A percentile compares a stretch with the other conserved stretches of the same genome.
These are phyloP conservation scores for Ceratobasidium sp. DNA, from an alignment of 1,284 basidiomycete genomes.

Conservation along the genomic window DNA sequence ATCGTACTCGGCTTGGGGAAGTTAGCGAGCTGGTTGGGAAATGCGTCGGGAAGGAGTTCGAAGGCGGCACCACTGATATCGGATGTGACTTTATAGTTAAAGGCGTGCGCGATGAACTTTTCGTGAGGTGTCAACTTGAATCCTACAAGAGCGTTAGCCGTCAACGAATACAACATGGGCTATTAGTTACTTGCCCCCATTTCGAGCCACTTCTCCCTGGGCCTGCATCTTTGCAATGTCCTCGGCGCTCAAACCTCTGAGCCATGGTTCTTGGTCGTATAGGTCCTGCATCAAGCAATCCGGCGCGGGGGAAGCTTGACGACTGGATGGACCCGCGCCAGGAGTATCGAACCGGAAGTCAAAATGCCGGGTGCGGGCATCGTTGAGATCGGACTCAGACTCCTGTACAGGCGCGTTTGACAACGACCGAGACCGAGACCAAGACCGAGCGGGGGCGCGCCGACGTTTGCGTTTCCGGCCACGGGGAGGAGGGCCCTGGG, in stretches of 20 bases:
- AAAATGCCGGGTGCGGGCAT: background rate
- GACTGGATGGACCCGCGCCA: background rate
- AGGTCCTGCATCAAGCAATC: background rate
- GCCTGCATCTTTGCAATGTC: background rate
- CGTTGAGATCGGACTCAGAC: background rate
- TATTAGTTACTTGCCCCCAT: background rate
- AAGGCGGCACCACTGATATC: conserved; percentile 20
- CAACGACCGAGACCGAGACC: background rate
- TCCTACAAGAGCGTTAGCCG: background rate
- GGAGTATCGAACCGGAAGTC: conserved; percentile 1
- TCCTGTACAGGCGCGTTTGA: background rate
- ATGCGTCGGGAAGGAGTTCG: conserved; percentile 17
- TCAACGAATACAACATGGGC: background rate
- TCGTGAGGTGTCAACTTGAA: background rate
- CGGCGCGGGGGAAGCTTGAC: background rate
- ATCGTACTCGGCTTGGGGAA: background rate
- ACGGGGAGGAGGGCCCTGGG: background rate
- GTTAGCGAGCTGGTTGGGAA: background rate
- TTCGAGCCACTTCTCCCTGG: background rate
- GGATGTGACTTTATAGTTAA: conserved; percentile 38
- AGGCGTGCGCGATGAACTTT: background rate
- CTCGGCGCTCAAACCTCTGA: background rate
- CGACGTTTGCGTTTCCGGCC: background rate
- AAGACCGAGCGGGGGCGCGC: background rate
- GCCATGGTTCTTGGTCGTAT: background rate